A percentile compares a stretch with the other conserved stretches of the same genome.
phyloP scores from a whole-genome alignment of 1,284 basidiomycete genomes.

The Cystobasidium pallidum region DNA sequence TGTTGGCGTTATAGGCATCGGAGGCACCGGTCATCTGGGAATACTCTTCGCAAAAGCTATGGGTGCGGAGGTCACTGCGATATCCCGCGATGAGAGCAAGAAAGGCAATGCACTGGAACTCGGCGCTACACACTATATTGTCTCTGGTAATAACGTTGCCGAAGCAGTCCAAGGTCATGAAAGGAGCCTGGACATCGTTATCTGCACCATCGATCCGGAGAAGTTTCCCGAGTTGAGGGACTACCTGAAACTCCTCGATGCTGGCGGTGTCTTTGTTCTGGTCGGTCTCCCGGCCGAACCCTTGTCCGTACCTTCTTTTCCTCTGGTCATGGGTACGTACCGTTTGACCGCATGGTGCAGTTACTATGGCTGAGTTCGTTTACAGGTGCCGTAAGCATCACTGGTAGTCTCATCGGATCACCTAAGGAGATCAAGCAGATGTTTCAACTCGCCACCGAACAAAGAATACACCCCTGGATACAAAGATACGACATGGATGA shows the following conservation, averaged over 20 bases:
- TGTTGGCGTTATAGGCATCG: constrained; percentile 58
- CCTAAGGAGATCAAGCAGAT: constrained; percentile 51
- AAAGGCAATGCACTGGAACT: constrained; percentile 57
- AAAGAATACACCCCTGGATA: constrained; percentile 57
- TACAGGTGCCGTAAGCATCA: too few species aligned
- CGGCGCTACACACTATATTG: constrained; percentile 58
- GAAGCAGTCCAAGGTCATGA: constrained; percentile 49
- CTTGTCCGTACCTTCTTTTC: too few species aligned
- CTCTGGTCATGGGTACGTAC: too few species aligned
- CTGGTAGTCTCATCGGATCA: constrained; percentile 50
- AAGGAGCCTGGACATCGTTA: constrained; percentile 59
- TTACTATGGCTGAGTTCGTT: too few species aligned
- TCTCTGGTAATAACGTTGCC: constrained; percentile 50
- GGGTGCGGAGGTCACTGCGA: constrained; percentile 58
- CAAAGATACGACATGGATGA: constrained; percentile 59
- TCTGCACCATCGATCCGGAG: constrained; percentile 58
- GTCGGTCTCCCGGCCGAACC: too few species aligned
- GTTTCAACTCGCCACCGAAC: constrained; percentile 56
- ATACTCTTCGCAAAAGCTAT: constrained; percentile 55
- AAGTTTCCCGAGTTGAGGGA: constrained; percentile 57
- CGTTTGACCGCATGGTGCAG: too few species aligned
- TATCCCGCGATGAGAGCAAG: constrained; percentile 59
- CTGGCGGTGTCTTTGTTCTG: too few species aligned
- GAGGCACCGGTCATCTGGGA: constrained; percentile 57
- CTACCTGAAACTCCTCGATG: constrained; percentile 57